These are phyloP conservation scores for Fraxinus floribunda DNA, from an alignment of 305 asterid species.

Conservation along the genomic window DNA sequence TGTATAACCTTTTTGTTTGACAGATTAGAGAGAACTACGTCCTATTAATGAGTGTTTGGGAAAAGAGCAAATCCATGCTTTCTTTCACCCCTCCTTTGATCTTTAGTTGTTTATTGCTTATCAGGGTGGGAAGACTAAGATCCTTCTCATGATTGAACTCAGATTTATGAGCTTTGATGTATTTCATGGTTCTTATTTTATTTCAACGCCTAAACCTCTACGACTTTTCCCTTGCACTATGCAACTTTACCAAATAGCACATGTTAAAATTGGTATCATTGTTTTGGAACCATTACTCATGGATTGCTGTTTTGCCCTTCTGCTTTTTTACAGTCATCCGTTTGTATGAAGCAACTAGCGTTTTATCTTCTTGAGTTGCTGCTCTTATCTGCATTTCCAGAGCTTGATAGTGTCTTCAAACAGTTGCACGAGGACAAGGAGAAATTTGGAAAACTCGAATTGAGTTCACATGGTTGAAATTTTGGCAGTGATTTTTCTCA, in stretches of 20 bases:
- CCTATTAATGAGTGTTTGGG: background rate
- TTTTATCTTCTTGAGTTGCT: slow-evolving; percentile 78
- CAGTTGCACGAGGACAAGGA: slow-evolving; percentile 61
- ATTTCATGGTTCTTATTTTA: background rate
- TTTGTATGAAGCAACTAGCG: slow-evolving; percentile 78
- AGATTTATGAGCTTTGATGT: background rate
- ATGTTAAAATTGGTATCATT: background rate
- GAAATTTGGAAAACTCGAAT: slow-evolving; percentile 60
- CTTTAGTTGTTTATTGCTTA: background rate
- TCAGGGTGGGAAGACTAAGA: background rate
- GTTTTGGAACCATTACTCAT: slow-evolving; percentile 21
- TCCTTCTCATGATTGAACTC: background rate
- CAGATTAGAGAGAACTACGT: background rate
- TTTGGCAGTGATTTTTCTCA: background rate
- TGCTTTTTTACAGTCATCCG: slow-evolving; percentile 66
- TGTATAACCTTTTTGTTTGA: background rate
- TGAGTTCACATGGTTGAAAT: background rate
- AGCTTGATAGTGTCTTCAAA: slow-evolving; percentile 64
- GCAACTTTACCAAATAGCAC: background rate
- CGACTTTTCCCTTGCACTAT: background rate
- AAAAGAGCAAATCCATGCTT: background rate
- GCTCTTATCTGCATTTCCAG: slow-evolving; percentile 83
- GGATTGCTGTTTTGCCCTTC: slow-evolving; percentile 3
- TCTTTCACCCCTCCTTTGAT: background rate
- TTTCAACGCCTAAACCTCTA: background rate